Evolutionary conservation across 176 grass and related monocot genomes (phyloP).

Genomic region (Oryza brachyantha): DNA sequence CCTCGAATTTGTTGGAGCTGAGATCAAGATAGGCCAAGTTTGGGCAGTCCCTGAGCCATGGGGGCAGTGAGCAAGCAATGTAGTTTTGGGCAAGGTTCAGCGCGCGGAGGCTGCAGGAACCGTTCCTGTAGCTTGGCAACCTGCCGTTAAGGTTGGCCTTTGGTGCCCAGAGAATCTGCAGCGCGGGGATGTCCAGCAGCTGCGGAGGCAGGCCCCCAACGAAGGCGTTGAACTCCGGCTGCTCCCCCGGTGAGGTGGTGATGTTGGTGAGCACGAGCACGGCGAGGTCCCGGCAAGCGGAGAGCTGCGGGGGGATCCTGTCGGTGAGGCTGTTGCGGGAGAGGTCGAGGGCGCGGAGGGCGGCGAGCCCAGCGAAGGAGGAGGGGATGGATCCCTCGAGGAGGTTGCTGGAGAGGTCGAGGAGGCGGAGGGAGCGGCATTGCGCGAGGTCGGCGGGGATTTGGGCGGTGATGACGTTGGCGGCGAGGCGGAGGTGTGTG

Average conservation of each 20-base stretch:
- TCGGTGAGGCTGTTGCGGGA: slow-evolving; percentile 73
- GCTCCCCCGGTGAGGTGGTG: slow-evolving; percentile 6
- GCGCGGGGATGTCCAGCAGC: slow-evolving; percentile 36
- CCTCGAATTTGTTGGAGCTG: slow-evolving; percentile 56
- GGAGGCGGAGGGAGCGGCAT: slow-evolving; percentile 38
- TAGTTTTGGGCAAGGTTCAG: slow-evolving; percentile 68
- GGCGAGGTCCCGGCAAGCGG: slow-evolving; percentile 46
- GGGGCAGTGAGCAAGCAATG: slow-evolving; percentile 36
- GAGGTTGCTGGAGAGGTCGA: slow-evolving; percentile 58
- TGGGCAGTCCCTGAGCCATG: slow-evolving; percentile 44
- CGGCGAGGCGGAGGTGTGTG: slow-evolving; percentile 40
- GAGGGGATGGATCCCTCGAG: slow-evolving; percentile 50
- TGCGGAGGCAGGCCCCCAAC: slow-evolving; percentile 38
- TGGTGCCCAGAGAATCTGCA: slow-evolving; percentile 72
- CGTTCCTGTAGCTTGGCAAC: slow-evolving; percentile 36
- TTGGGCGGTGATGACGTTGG: slow-evolving; percentile 39
- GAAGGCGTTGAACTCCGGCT: slow-evolving; percentile 69
- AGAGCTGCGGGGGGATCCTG: slow-evolving; percentile 50
- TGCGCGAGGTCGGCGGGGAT: slow-evolving; percentile 45
- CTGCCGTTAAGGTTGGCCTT: slow-evolving; percentile 45
- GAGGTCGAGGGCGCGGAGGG: slow-evolving; percentile 55
- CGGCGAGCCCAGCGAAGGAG: slow-evolving; percentile 32
- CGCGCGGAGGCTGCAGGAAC: slow-evolving; percentile 46
- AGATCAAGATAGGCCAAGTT: slow-evolving; percentile 63
- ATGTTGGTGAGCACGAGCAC: slow-evolving; percentile 61